Evolutionary conservation across 805 yeast genomes (phyloP), one percentile per base, ranked within the genome.

Genomic region (Candida alai): DNA sequence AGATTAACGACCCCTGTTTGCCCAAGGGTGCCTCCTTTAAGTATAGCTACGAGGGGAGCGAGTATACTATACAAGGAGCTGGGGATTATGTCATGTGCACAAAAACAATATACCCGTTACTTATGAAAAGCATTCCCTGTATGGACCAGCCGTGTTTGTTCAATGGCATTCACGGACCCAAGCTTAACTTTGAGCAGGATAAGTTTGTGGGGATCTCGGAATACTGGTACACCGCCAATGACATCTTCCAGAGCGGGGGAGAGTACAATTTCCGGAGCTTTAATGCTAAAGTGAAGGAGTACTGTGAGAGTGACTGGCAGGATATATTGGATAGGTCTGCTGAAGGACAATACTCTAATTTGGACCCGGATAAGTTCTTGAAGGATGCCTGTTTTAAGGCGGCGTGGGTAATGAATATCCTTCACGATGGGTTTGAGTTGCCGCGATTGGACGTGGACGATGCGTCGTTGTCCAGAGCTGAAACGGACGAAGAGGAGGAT

Each of bases 161-260:
- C 56, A 88, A 89, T 58, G 98, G 97, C 20, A 87, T 87, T 11
- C 97, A 90, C 62, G 96, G 88, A 0, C 98, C 98, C 4, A 74
- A 71, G 19, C 76, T 93, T 41, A 87, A 89, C 60, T 87, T 86
- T 51, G 70, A 72, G 10, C 70, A 70, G 31, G 95, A 87, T 49
- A 83, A 78, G 49, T 89, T 93, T 58, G 83, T 93, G 19, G 98
- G 98, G 0, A 81, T 90, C 15, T 85, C 96, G 6, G 98, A 93
- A 58, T 93, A 87, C 62, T 93, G 97, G 97, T 90, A 93, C 54
- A 87, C 97, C 1, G 89, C 96, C 3, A 84, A 88, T 49, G 97
- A 90, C 52, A 76, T 90, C 4, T 89, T 89, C 55, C 77, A 81
- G 24, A 72, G 87, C 63, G 90, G 95, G 3, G 97, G 97, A 10